These are phyloP conservation scores for Cyclotella baltica DNA, from an alignment of 108 stramenopile genomes.

Conservation along the genomic window DNA sequence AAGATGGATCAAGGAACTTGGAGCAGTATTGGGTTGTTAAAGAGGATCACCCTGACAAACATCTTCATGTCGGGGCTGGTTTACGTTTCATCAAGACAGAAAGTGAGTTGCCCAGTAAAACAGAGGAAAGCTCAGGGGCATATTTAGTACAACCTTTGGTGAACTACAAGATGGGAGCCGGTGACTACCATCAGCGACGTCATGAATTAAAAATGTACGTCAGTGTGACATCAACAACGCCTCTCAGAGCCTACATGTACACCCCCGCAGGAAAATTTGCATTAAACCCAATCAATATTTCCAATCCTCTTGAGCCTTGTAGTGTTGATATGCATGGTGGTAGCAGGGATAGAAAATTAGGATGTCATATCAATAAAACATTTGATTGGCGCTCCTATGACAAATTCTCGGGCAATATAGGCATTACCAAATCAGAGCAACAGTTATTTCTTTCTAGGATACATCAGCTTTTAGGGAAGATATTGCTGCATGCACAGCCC, in stretches of 20 bases:
- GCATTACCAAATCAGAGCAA: background rate
- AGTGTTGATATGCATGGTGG: constrained; percentile 15
- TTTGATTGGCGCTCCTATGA: background rate
- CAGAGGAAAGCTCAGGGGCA: background rate
- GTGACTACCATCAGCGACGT: background rate
- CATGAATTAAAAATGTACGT: constrained; percentile 22
- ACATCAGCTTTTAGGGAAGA: background rate
- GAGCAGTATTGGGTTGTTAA: constrained; percentile 15
- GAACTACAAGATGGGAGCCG: background rate
- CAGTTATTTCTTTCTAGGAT: background rate
- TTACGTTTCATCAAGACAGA: constrained; percentile 9
- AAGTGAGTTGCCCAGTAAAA: background rate
- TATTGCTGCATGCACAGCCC: constrained; percentile 1
- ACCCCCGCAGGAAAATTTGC: constrained; percentile 1
- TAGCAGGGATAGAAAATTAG: background rate
- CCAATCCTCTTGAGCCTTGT: constrained; percentile 7
- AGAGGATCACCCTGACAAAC: constrained; percentile 1
- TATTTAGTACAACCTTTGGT: constrained; percentile 19
- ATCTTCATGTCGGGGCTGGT: constrained; percentile 7
- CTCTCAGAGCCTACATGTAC: constrained; percentile 13
- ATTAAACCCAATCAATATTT: background rate
- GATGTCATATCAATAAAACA: constrained; percentile 10
- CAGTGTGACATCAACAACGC: constrained; percentile 15
- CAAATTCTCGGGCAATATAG: background rate
- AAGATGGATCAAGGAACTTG: background rate